Base-by-base conservation (phyloP, 176 grass and related monocot genomes). In the Pharus latifolius region DNA sequence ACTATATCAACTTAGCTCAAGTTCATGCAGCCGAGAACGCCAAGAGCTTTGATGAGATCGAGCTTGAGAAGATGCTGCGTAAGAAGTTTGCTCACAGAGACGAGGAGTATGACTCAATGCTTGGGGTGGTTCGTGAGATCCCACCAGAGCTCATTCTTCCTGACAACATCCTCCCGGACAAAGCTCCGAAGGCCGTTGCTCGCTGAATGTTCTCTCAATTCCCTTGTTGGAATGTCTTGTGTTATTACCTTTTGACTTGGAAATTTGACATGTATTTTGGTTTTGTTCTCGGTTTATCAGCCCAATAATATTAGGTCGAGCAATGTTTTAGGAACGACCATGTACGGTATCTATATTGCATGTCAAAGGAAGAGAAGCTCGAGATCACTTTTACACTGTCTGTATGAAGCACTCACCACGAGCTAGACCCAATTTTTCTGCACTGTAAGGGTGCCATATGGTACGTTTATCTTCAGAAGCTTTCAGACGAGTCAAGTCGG, bases 91-190 rank as follows among this genome's bases (percentile, higher is more conserved):
- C 87, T 0, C 87, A 55, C 45, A 82, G 47, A 61, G 94, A 97
- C 2, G 94, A 97, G 69, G 94, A 90, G 34, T 97, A 92, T 1
- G 94, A 97, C 12, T 92, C 89, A 0, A 97, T 97, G 94, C 78
- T 97, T 7, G 94, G 94, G 35, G 81, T 97, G 60, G 89, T 85
- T 12, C 89, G 86, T 2, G 86, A 97, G 77, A 52, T 90, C 20
- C 94, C 94, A 0, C 89, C 86, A 0, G 74, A 92, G 79, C 80
- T 92, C 42, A 74, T 88, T 69, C 90, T 97, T 63, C 86, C 94
- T 0, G 85, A 88, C 75, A 92, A 92, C 78, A 92, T 92, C 56
- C 76, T 88, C 34, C 86, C 83, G 10, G 71, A 82, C 63, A 90
- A 88, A 65, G 75, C 78, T 40, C 45, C 63, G 11, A 97, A 83